A percentile compares a stretch with the other conserved stretches of the same genome.
These are phyloP conservation scores for Rosa multiflora DNA, from an alignment of 306 rosid species.

Conservation along the genomic window DNA sequence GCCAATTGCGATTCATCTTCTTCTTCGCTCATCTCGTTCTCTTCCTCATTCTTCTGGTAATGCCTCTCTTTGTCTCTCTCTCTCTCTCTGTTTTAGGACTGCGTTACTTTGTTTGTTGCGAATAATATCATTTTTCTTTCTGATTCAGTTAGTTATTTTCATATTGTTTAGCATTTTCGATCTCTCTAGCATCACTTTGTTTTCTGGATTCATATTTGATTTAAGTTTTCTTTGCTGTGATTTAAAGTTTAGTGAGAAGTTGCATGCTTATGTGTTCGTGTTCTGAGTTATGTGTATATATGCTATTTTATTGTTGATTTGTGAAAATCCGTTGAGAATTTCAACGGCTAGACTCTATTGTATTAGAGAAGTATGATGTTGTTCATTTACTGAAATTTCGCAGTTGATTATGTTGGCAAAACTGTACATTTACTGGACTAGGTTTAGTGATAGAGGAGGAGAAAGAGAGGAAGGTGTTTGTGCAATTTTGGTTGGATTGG, in stretches of 20 bases:
- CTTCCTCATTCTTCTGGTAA: not conserved
- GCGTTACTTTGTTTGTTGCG: not conserved
- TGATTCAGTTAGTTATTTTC: not conserved
- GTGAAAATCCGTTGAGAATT: not conserved
- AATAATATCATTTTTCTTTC: not conserved
- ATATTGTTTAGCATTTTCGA: not conserved
- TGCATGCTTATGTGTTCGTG: not conserved
- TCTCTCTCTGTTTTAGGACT: not conserved
- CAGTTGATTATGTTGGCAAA: not conserved
- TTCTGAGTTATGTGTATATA: not conserved
- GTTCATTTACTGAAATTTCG: not conserved
- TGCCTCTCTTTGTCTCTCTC: not conserved
- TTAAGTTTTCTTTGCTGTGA: not conserved
- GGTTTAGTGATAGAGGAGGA: too few species aligned
- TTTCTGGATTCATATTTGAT: not conserved
- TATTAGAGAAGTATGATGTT: not conserved
- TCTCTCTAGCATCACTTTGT: not conserved
- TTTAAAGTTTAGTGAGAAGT: not conserved
- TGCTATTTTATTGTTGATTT: not conserved
- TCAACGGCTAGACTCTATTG: not conserved
- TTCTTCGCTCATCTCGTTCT: not conserved
- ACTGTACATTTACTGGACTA: too few species aligned
- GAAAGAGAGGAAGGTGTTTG: too few species aligned
- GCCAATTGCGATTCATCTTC: not conserved
- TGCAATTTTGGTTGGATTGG: too few species aligned